Evolutionary conservation across 1,284 basidiomycete species (phyloP), one percentile per base, ranked within the genome.

Genomic region (Ceratobasidium sp.): DNA sequence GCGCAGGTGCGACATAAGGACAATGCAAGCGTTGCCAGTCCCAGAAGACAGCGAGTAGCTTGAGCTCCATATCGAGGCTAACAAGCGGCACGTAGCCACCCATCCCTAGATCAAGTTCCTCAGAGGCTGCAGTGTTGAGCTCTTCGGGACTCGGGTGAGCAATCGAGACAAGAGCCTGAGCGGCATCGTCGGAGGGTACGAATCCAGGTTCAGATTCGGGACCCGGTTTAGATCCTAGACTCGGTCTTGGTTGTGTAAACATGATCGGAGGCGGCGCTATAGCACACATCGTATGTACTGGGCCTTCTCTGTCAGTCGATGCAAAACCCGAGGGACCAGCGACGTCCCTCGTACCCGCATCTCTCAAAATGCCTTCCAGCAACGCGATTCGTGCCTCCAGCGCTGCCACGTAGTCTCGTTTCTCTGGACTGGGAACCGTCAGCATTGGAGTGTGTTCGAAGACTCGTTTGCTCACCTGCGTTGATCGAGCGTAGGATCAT

Each of bases 11-110:
- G 18, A 70, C 66, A 21, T 58, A 70, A 8, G 66, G 66, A 16
- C 57, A 18, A 35, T 70, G 66, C 66, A 70, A 58, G 6, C 66
- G 66, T 28, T 70, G 66, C 66, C 66, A 70, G 66, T 70, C 66
- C 66, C 66, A 70, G 38, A 70, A 70, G 8, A 58, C 43, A 35
- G 66, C 66, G 9, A 70, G 54, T 21, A 70, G 26, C 23, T 70
- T 50, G 38, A 58, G 66, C 38, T 70, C 66, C 1, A 43, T 30
- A 3, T 44, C 66, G 43, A 70, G 43, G 21, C 54, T 70, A 28
- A 43, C n/a, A 3, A 47, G 32, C 32, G 66, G 66, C 41, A 57
- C 54, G 28, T 44, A 70, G 28, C n/a, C 54, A 3, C 28, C 54
- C 66, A 70, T 70, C 7, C 66, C 66, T 43, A 70, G 21, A n/a